Base-by-base conservation (phyloP, 345 rosid species). In the Populus ilicifolia region DNA sequence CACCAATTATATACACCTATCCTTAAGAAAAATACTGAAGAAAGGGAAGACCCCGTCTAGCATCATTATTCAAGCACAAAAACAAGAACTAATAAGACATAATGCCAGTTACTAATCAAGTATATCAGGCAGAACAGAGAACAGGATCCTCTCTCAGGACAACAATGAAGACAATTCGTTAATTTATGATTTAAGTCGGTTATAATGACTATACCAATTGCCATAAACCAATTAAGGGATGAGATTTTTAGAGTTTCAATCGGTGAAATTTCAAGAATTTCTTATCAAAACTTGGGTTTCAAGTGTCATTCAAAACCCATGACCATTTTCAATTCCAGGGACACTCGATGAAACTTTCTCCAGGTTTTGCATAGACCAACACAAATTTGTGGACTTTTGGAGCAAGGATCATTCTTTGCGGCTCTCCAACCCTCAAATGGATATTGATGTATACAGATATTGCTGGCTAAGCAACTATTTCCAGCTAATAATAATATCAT, bases 1-100 rank as follows among this genome's bases (percentile, higher is more conserved):
- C 98, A 4, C 99, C 98, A 33, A 89, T 82, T 50, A 92, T 90
- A 76, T 95, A 92, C 21, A 92, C 86, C 94, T 91, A 75, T 73
- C 35, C 61, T 29, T 50, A 46, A 23, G 50, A 48, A 68, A 21
- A 25, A 35, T 54, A 27, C 6, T 5, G 41, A 21, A 30, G 36
- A 41, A 17, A 71, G 6, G 29, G 21, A 68, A 62, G 33, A 16
- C 27, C 35, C 23, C 16, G 44, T 29, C 59, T 35, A 68, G 76
- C 75, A 71, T 35, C 27, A 64, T 21, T 65, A 52, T 65, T 38
- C 6, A 68, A 35, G 18, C 46, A n/a, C 12, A 2, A 11, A 56
- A 36, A 70, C 20, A 52, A 8, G 25, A 67, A 9, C 10, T 67
- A 39, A 36, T 8, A 12, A 33, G 25, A 6, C 46, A 41, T 35